A percentile compares a stretch with the other conserved stretches of the same genome.
These are phyloP conservation scores for Coelastrella sp. DNA, from an alignment of 139 green algal species.

Conservation along the genomic window DNA sequence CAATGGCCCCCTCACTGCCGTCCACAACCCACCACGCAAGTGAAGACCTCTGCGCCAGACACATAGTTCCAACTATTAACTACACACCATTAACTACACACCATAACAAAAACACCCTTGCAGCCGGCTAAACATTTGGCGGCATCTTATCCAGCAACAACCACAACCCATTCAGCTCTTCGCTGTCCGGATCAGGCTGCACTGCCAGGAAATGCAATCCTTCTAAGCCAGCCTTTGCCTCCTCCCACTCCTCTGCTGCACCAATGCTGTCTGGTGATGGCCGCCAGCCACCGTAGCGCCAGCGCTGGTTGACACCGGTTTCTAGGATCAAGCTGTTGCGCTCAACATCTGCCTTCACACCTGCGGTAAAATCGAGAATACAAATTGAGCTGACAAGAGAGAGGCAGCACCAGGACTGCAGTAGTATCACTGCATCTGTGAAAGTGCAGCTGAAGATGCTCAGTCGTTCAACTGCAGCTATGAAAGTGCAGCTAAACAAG, in stretches of 20 bases:
- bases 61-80: too few relatives aligned
- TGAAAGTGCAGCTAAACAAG: too few relatives aligned
- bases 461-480: too few relatives aligned
- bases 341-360: constrained; percentile 82
- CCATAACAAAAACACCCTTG: neutral
- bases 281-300: constrained; percentile 90
- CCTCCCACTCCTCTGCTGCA: constrained; percentile 93
- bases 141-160: constrained; percentile 86
- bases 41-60: too few relatives aligned
- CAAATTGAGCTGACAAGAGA: too few relatives aligned
- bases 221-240: constrained; percentile 84
- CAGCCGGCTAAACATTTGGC: constrained; percentile 53
- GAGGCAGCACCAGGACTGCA: too few relatives aligned
- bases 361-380: constrained; percentile 10
- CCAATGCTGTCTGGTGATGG: constrained; percentile 78
- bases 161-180: constrained; percentile 93
- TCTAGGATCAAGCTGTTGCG: constrained; percentile 93
- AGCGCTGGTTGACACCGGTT: constrained; percentile 94
- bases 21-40: too few relatives aligned
- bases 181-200: constrained; percentile 91
- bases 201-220: constrained; percentile 98
- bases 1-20: too few relatives aligned
- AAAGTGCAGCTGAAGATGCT: too few relatives aligned
- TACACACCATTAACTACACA: too few relatives aligned
- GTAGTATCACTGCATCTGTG: too few relatives aligned